These are phyloP conservation scores for Syncephalastrum racemosum DNA, from an alignment of 371 early-diverging fungal genomes.

Conservation along the genomic window DNA sequence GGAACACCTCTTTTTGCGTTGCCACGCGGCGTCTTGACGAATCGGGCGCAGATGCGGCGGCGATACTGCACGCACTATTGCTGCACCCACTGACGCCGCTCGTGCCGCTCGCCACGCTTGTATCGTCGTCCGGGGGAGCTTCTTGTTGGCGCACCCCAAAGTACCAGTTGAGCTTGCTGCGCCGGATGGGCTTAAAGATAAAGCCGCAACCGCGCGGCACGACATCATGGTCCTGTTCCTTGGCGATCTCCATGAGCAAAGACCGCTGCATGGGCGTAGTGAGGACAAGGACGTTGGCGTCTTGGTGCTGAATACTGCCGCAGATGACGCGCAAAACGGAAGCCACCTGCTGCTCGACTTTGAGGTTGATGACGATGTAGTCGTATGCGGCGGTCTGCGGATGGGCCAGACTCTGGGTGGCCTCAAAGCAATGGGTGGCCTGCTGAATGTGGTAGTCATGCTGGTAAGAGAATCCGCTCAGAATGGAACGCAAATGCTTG, in stretches of 20 bases:
- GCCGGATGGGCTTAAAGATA: conserved; percentile 62
- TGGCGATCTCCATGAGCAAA: conserved; percentile 49
- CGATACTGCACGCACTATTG: background rate
- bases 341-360: conserved; percentile 49
- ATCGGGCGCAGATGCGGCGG: conserved; percentile 31
- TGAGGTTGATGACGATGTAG: conserved; percentile 52
- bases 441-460: conserved; percentile 23
- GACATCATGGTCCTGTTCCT: conserved; percentile 27
- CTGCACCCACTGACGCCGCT: background rate
- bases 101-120: background rate
- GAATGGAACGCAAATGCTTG: conserved; percentile 40
- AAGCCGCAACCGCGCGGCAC: conserved; percentile 51
- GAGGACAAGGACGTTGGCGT: conserved; percentile 49
- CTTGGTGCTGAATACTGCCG: conserved; percentile 36
- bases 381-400: conserved; percentile 41
- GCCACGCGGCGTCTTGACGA: conserved; percentile 48
- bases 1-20: conserved; percentile 57
- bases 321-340: conserved; percentile 41
- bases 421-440: conserved; percentile 34
- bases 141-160: conserved; percentile 44
- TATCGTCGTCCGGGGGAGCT: conserved; percentile 1
- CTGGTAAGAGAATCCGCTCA: conserved; percentile 17
- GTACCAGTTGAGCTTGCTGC: conserved; percentile 54
- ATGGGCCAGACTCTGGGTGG: conserved; percentile 26
- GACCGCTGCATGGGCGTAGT: conserved; percentile 65